These are phyloP conservation scores for Xylona heveae DNA, from an alignment of 495 filamentous ascomycete species.

Conservation along the genomic window DNA sequence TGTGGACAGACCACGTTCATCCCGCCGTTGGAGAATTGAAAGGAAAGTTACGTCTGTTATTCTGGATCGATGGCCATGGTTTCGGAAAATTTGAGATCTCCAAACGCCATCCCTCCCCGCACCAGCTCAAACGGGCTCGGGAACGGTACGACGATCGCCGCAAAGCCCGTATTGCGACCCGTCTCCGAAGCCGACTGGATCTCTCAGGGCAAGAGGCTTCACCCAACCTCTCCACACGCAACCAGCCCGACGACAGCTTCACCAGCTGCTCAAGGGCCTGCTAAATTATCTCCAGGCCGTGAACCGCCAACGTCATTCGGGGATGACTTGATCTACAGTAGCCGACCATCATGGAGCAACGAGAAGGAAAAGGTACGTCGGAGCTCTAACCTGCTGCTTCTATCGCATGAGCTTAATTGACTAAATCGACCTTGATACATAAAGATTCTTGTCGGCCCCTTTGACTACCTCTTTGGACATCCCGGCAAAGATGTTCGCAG, in stretches of 20 bases:
- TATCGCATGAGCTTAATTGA: too few species aligned
- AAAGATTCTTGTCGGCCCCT: constrained; percentile 68
- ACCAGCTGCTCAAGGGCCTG: constrained; percentile 9
- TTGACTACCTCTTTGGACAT: constrained; percentile 63
- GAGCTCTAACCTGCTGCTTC: too few species aligned
- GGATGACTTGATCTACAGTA: too few species aligned
- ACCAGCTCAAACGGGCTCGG: constrained; percentile 40
- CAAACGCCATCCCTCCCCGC: constrained; percentile 49
- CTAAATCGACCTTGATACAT: constrained; percentile 27
- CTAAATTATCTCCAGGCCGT: too few species aligned
- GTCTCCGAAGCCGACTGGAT: constrained; percentile 38
- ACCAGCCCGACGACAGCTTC: constrained; percentile 1
- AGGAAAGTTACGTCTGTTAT: too few species aligned
- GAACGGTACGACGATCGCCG: constrained; percentile 13
- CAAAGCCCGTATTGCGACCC: constrained; percentile 27
- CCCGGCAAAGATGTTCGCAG: constrained; percentile 85
- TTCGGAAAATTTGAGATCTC: constrained; percentile 26
- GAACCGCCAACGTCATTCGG: too few species aligned
- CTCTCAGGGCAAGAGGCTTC: constrained; percentile 14
- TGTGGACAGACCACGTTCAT: too few species aligned
- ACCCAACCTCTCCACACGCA: constrained; percentile 6
- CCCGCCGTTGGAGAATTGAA: too few species aligned
- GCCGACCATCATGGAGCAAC: constrained; percentile 15
- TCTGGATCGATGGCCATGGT: too few species aligned
- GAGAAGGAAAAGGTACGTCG: constrained; percentile 16